Percentiles rank a stretch among this genome's conserved stretches.
phyloP scores from a whole-genome alignment of 306 rosid species.

The Pyrus communis region DNA sequence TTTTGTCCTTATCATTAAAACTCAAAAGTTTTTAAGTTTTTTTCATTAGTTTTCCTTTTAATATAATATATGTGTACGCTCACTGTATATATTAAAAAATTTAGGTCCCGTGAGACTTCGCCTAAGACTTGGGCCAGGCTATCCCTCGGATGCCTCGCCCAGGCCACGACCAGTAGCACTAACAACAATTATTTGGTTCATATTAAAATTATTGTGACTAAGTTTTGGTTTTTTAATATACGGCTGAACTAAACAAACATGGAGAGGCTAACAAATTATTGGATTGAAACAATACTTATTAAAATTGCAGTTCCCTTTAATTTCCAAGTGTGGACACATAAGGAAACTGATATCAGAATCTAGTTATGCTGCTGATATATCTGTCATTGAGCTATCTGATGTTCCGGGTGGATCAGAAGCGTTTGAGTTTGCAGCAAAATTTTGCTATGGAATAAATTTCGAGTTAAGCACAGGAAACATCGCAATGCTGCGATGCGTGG shows the following conservation, averaged over 20 bases:
- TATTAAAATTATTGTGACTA: neutral
- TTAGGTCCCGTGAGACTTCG: too few species aligned
- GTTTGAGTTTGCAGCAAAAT: conserved; percentile 87
- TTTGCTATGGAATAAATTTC: conserved; percentile 93
- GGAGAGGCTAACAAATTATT: neutral
- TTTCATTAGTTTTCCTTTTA: too few species aligned
- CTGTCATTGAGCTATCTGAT: conserved; percentile 48
- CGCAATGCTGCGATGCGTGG: conserved; percentile 67
- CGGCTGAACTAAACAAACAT: neutral
- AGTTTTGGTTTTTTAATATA: neutral
- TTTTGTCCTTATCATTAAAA: too few species aligned
- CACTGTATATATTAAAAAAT: too few species aligned
- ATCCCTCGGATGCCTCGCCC: too few species aligned
- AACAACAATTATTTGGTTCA: neutral
- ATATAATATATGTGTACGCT: too few species aligned
- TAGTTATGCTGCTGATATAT: conserved; percentile 44
- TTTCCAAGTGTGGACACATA: conserved; percentile 75
- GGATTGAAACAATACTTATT: neutral
- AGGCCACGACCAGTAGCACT: neutral
- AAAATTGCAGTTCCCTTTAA: conserved; percentile 73
- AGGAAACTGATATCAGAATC: conserved; percentile 78
- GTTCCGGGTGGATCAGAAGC: conserved; percentile 92
- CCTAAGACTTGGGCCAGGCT: too few species aligned
- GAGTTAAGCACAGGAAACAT: conserved; percentile 75
- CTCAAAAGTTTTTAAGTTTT: too few species aligned